Percentiles rank a stretch among this genome's conserved stretches.
Evolutionary conservation across 768 basidiomycete genomes (phyloP).

Genomic region (Leccinum disarticulatum): DNA sequence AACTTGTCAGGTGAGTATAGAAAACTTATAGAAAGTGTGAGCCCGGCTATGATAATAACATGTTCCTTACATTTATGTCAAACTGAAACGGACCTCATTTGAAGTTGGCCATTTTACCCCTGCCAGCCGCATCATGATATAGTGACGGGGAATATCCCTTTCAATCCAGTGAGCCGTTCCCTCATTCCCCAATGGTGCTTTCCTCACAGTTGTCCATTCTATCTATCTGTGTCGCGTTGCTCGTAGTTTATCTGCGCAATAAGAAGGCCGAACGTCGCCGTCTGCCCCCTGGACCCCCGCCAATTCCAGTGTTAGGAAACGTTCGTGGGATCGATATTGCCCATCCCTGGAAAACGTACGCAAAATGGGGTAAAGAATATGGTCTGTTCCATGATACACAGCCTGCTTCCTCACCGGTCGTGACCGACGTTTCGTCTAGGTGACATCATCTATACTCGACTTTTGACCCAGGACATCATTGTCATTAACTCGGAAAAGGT

Average conservation of each 20-base stretch:
- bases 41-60: background rate
- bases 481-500: slow-evolving; percentile 28
- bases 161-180: background rate
- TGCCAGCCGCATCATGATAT: background rate
- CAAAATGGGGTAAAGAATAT: slow-evolving; percentile 21
- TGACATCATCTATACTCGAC: slow-evolving; percentile 22
- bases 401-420: background rate
- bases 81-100: background rate
- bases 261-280: slow-evolving; percentile 7
- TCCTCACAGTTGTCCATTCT: slow-evolving; percentile 2
- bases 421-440: slow-evolving; percentile 13
- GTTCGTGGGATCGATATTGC: slow-evolving; percentile 16
- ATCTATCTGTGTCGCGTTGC: slow-evolving; percentile 8
- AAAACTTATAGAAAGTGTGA: background rate
- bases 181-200: slow-evolving; percentile 3
- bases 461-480: slow-evolving; percentile 25
- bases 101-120: background rate
- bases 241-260: slow-evolving; percentile 12
- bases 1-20: background rate
- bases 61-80: background rate
- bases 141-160: background rate
- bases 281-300: slow-evolving; percentile 25
- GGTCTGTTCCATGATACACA: slow-evolving; percentile 10
- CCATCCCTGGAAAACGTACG: slow-evolving; percentile 24
- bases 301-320: slow-evolving; percentile 23